phyloP scores from a whole-genome alignment of 306 rosid genomes.

The Senna siamea region DNA sequence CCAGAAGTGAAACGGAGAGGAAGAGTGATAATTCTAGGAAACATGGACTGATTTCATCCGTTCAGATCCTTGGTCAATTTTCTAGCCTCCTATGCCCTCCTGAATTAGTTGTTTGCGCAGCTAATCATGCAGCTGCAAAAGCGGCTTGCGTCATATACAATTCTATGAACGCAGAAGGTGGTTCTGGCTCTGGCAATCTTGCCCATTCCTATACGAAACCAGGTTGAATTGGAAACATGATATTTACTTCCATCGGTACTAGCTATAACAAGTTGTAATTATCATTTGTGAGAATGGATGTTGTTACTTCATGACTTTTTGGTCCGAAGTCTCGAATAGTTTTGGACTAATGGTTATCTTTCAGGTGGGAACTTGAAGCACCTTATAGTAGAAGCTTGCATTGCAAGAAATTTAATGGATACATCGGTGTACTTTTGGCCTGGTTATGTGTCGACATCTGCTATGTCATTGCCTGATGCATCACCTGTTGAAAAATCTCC shows the following conservation, averaged over 20 bases:
- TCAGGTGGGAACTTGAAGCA: slow-evolving; percentile 83
- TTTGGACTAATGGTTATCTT: slow-evolving; percentile 39
- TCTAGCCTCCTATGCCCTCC: slow-evolving; percentile 79
- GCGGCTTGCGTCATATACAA: slow-evolving; percentile 56
- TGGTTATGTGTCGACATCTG: slow-evolving; percentile 61
- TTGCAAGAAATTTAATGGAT: slow-evolving; percentile 71
- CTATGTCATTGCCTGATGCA: slow-evolving; percentile 50
- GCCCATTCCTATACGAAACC: slow-evolving; percentile 49
- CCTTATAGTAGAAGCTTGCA: slow-evolving; percentile 85
- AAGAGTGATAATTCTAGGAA: slow-evolving; percentile 47
- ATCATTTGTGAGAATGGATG: slow-evolving; percentile 11
- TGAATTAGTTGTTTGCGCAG: slow-evolving; percentile 60
- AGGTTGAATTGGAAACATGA: slow-evolving; percentile 47
- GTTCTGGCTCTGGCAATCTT: slow-evolving; percentile 50
- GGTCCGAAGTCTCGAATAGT: slow-evolving; percentile 29
- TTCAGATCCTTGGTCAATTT: slow-evolving; percentile 74
- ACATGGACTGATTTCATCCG: slow-evolving; percentile 65
- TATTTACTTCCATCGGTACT: slow-evolving; percentile 30
- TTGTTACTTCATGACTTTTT: not conserved
- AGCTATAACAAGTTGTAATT: slow-evolving; percentile 22
- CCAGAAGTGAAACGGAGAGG: slow-evolving; percentile 37
- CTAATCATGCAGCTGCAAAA: slow-evolving; percentile 70
- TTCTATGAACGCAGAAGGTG: slow-evolving; percentile 51
- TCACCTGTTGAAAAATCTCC: slow-evolving; percentile 61
- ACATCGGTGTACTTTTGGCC: slow-evolving; percentile 77